Evolutionary conservation across 2,329 filamentous ascomycete genomes (phyloP).

Genomic region (Metarhizium anisopliae): DNA sequence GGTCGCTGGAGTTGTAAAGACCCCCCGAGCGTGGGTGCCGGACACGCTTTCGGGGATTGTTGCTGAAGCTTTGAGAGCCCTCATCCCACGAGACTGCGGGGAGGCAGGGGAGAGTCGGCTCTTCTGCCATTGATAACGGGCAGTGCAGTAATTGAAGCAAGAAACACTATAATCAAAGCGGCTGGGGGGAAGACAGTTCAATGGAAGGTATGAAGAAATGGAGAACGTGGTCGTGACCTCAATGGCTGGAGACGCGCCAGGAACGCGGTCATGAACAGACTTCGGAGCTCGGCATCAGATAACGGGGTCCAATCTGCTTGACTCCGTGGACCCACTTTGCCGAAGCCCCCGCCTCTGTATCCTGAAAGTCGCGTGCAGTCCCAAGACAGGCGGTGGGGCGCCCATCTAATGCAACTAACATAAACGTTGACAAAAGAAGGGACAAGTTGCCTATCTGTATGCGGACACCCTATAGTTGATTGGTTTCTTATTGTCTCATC

Average conservation of each 20-base stretch:
- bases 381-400: neutral
- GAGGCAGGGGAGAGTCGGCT: constrained; percentile 31
- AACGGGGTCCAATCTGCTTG: constrained; percentile 2
- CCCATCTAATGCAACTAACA: neutral
- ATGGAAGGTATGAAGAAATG: neutral
- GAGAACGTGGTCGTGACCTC: neutral
- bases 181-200: neutral
- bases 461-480: neutral
- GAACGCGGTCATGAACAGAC: neutral
- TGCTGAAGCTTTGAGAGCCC: constrained; percentile 28
- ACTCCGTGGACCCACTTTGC: neutral
- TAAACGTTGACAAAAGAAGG: too few species aligned
- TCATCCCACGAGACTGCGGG: constrained; percentile 30
- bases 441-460: neutral
- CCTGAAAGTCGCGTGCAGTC: neutral
- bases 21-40: constrained; percentile 19
- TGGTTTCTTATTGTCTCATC: too few species aligned
- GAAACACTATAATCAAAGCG: neutral
- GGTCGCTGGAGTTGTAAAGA: constrained; percentile 57
- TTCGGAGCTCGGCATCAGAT: neutral
- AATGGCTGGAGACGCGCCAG: constrained; percentile 1
- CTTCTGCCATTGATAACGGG: constrained; percentile 26
- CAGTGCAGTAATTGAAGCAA: neutral
- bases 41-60: constrained; percentile 30
- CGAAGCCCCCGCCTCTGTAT: neutral